These are phyloP conservation scores for Ophiognomonia clavigignenti-juglandacearum DNA, from an alignment of 2,329 filamentous ascomycete genomes.

Conservation along the genomic window DNA sequence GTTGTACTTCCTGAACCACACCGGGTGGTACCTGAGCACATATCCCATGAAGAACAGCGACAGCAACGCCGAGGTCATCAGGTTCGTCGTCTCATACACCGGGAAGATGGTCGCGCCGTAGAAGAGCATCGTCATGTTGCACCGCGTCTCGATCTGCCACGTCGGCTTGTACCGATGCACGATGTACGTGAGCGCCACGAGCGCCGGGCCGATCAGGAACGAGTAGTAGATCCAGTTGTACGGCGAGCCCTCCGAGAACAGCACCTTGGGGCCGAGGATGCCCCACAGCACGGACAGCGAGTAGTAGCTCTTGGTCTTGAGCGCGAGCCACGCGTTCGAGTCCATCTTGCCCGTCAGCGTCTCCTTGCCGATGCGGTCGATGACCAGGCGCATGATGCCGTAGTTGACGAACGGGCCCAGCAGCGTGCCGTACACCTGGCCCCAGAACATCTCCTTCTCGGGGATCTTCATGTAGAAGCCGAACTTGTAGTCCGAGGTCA, in stretches of 20 bases:
- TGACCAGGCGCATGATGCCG: constrained; percentile 25
- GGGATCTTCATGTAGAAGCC: constrained; percentile 34
- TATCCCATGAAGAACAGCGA: constrained; percentile 27
- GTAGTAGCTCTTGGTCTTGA: constrained; percentile 27
- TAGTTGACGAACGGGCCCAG: constrained; percentile 28
- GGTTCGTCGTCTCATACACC: constrained; percentile 24
- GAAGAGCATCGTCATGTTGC: constrained; percentile 25
- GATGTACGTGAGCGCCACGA: constrained; percentile 20
- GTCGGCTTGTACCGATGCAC: constrained; percentile 23
- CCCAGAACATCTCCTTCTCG: constrained; percentile 30
- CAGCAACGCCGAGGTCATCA: constrained; percentile 23
- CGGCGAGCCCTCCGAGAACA: constrained; percentile 20
- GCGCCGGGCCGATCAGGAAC: constrained; percentile 24
- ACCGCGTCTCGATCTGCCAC: constrained; percentile 24
- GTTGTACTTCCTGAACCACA: constrained; percentile 39
- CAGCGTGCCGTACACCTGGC: constrained; percentile 29
- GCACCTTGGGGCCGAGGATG: constrained; percentile 27
- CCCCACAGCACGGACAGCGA: constrained; percentile 30
- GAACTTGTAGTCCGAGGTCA: constrained; percentile 30
- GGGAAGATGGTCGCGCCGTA: constrained; percentile 23
- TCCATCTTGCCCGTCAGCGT: constrained; percentile 19
- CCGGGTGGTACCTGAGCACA: constrained; percentile 23
- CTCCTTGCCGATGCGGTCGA: constrained; percentile 21
- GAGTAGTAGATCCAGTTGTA: constrained; percentile 27
- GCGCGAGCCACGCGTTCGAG: constrained; percentile 24